Evolutionary conservation across 1,139 yeast genomes (phyloP).

Genomic region (Blastobotrys buckinghamii): DNA sequence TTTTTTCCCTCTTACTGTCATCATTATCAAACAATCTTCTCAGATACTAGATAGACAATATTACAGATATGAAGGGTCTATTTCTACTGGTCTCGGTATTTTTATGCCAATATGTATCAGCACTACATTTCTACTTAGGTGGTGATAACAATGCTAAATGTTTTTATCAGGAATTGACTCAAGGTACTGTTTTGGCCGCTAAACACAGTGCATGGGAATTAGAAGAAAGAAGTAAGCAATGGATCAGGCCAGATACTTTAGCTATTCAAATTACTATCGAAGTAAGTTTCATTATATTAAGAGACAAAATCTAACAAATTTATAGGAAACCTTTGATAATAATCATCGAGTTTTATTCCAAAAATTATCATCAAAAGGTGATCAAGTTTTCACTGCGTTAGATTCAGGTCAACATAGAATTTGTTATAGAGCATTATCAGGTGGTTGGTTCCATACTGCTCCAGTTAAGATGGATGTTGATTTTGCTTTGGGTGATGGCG

Average conservation of each 20-base stretch:
- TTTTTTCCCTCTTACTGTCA: not conserved
- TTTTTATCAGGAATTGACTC: slow-evolving; percentile 58
- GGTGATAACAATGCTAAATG: slow-evolving; percentile 55
- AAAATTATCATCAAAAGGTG: slow-evolving; percentile 52
- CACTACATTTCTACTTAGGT: slow-evolving; percentile 49
- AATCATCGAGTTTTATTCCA: slow-evolving; percentile 66
- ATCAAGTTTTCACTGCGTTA: slow-evolving; percentile 61
- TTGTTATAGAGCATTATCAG: slow-evolving; percentile 60
- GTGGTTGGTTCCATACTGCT: slow-evolving; percentile 50
- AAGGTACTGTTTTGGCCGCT: slow-evolving; percentile 51
- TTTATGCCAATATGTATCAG: slow-evolving; percentile 25
- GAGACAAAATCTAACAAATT: slow-evolving; percentile 3
- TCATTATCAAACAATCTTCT: not conserved
- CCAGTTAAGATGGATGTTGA: slow-evolving; percentile 45
- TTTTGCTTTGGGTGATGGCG: slow-evolving; percentile 49
- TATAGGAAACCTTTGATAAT: slow-evolving; percentile 56
- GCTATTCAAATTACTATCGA: slow-evolving; percentile 50
- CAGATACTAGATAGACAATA: too few relatives aligned
- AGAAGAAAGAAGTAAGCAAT: slow-evolving; percentile 42
- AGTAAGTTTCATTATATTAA: slow-evolving; percentile 16
- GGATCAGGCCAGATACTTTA: slow-evolving; percentile 41
- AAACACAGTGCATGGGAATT: slow-evolving; percentile 52
- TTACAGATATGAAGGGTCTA: slow-evolving; percentile 7
- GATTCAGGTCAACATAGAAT: slow-evolving; percentile 70
- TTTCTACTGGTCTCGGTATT: slow-evolving; percentile 10